phyloP scores from a whole-genome alignment of 164 flowering plant genomes.

The Umbilicus rupestris region DNA sequence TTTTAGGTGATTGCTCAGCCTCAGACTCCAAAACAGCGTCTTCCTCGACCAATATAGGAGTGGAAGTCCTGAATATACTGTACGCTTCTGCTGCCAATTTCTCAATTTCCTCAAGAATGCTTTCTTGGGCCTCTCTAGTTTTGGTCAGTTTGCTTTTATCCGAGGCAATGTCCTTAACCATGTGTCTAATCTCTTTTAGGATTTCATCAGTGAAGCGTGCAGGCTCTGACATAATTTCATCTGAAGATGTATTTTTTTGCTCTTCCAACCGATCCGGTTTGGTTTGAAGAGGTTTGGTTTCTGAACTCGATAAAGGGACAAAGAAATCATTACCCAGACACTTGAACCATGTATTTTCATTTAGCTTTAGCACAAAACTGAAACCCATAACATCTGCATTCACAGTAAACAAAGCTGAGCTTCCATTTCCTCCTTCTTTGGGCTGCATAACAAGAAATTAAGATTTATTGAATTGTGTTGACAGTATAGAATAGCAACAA shows the following conservation, averaged over 20 bases:
- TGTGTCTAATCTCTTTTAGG: conserved; percentile 62
- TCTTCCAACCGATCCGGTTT: conserved; percentile 16
- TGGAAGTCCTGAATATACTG: conserved; percentile 68
- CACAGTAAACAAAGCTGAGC: conserved; percentile 47
- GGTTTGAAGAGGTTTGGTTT: conserved; percentile 13
- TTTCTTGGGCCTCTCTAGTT: conserved; percentile 52
- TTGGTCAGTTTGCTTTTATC: conserved; percentile 45
- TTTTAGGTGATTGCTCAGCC: conserved; percentile 28
- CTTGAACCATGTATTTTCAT: conserved; percentile 66
- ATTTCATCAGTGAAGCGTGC: conserved; percentile 50
- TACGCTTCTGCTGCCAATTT: conserved; percentile 99
- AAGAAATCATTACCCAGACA: conserved; percentile 64
- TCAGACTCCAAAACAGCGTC: conserved; percentile 26
- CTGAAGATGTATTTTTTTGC: conserved; percentile 8
- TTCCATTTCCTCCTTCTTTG: conserved; percentile 51
- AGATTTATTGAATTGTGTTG: neutral
- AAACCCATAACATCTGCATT: conserved; percentile 50
- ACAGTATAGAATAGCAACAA: neutral
- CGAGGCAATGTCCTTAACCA: conserved; percentile 67
- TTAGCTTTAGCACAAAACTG: conserved; percentile 75
- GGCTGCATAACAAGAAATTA: conserved; percentile 36
- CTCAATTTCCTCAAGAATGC: conserved; percentile 87
- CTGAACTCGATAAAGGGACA: conserved; percentile 46
- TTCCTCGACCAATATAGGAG: conserved; percentile 42
- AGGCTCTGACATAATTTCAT: conserved; percentile 12